Evolutionary conservation across 2,329 filamentous ascomycete species (phyloP).

Genomic region (Colletotrichum phormii): DNA sequence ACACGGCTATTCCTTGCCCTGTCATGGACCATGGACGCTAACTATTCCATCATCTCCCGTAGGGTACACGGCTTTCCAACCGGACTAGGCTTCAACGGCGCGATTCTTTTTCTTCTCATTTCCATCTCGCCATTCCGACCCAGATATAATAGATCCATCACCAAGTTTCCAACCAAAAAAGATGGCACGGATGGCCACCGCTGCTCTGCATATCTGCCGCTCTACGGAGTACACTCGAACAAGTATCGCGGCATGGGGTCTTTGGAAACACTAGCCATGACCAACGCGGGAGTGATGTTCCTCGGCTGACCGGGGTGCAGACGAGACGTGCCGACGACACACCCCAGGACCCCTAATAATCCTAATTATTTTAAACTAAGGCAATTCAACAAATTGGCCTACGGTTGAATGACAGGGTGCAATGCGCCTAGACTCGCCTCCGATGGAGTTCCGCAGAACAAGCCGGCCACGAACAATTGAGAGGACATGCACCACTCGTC

Average conservation of each 20-base stretch:
- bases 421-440: constrained; percentile 16
- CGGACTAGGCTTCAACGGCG: neutral
- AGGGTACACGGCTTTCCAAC: neutral
- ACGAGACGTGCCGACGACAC: constrained; percentile 28
- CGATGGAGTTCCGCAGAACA: constrained; percentile 32
- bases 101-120: neutral
- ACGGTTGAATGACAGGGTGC: constrained; percentile 14
- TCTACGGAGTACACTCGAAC: constrained; percentile 32
- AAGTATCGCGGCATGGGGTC: constrained; percentile 32
- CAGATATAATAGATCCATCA: constrained; percentile 1
- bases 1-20: neutral
- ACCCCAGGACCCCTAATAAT: constrained; percentile 35
- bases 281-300: constrained; percentile 35
- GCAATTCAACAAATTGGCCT: constrained; percentile 20
- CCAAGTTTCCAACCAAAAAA: neutral
- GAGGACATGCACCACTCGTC: neutral
- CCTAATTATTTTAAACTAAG: constrained; percentile 10
- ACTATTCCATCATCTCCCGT: neutral
- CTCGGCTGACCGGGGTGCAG: constrained; percentile 31
- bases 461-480: constrained; percentile 25
- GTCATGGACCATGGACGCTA: neutral
- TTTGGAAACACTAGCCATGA: constrained; percentile 26
- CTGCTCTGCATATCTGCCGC: constrained; percentile 14
- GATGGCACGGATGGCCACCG: constrained; percentile 20
- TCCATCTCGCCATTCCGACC: neutral